Evolutionary conservation across 192 early-diverging fungal genomes (phyloP), one percentile per base, ranked within the genome.

Genomic region (Coemansia sp.): DNA sequence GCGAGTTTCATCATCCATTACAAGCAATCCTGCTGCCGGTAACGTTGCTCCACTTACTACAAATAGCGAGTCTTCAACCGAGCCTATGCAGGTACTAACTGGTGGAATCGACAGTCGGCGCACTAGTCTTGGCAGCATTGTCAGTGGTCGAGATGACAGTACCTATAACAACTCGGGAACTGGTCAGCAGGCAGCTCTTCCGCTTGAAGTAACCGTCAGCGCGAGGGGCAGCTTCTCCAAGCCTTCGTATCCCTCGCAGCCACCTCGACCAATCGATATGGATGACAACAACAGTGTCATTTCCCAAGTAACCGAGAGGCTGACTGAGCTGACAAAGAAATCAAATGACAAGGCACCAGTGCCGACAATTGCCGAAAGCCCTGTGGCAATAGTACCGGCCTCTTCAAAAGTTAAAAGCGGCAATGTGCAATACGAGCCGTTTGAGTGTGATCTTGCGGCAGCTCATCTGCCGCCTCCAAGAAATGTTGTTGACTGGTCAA

Each of bases 401-500:
- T 33, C 30, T 33, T 27, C 15, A 14, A 49, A 34, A 19, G 47
- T 27, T 22, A 55, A 46, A 4, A 33, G 7, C 9, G 42, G 18
- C 15, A 42, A 30, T 25, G 6, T 10, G 23, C 14, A 15, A 30
- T 44, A 59, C 14, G 73, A 69, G n/a, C 41, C 25, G 0, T 39
- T 65, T 37, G 74, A 78, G 48, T 19, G 33, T 23, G 76, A 72
- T 13, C n/a, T 41, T 4, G 53, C 41, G 4, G 59, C 23, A 1
- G 2, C 22, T 7, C 62, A 53, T 47, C 52, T 79, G 55, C 76
- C 76, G 25, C 76, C 76, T 14, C 52, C 69, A 11, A 57, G 76
- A 21, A 67, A 55, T 33, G 59, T 79, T 19, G 69, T 79, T 19
- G 76, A 79, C 43, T 79, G 76, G 76, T 56, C 66, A 15, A n/a